These are phyloP conservation scores for Gracilaria gracilis DNA, from an alignment of 23 red algal genomes.

Conservation along the genomic window DNA sequence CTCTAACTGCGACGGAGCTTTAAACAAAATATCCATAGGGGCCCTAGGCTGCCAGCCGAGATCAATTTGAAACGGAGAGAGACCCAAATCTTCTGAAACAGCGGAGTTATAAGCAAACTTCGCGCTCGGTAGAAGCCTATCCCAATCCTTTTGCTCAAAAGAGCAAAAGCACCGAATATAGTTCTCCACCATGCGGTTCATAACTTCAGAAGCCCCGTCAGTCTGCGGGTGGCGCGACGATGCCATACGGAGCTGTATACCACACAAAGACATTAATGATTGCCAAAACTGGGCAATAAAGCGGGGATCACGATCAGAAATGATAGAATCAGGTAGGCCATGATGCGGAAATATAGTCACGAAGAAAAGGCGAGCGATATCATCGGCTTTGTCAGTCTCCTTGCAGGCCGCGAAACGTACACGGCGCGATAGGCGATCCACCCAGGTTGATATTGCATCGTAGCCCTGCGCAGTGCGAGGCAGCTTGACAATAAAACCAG, in stretches of 20 bases:
- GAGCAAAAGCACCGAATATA: conserved; percentile 26
- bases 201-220: not conserved
- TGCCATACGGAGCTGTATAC: not conserved
- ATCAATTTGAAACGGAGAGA: conserved; percentile 27
- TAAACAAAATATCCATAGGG: not conserved
- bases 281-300: conserved; percentile 38
- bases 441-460: conserved; percentile 38
- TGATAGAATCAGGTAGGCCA: not conserved
- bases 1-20: too few species aligned
- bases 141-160: conserved; percentile 35
- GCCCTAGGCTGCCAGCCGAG: not conserved
- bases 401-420: conserved; percentile 18
- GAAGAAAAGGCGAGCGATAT: conserved; percentile 3
- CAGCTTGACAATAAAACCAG: conserved; percentile 24
- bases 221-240: not conserved
- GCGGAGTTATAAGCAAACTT: conserved; percentile 19
- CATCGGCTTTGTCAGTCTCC: not conserved
- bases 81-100: conserved; percentile 3
- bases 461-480: not conserved
- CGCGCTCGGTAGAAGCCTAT: not conserved
- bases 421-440: conserved; percentile 19
- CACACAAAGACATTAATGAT: conserved; percentile 16
- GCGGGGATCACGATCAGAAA: not conserved
- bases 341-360: not conserved
- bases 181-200: conserved; percentile 47